Percentiles rank a stretch among this genome's conserved stretches.
phyloP scores from a whole-genome alignment of 2,329 filamentous ascomycete genomes.

The Trichoderma atrobrunneum region DNA sequence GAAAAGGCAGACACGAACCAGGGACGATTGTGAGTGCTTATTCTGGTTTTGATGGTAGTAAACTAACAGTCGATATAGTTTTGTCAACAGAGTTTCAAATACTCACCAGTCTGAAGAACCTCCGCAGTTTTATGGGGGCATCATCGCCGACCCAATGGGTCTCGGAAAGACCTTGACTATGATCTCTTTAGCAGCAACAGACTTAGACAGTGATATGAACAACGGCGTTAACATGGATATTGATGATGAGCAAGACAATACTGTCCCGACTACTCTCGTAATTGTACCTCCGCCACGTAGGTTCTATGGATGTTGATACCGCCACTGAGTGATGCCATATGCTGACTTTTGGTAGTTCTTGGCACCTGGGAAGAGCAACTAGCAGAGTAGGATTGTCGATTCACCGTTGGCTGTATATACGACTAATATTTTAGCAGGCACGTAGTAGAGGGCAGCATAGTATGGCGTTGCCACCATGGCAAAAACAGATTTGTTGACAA shows the following conservation, averaged over 20 bases:
- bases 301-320: background rate
- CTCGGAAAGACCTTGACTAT: slow-evolving; percentile 46
- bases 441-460: background rate
- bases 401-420: background rate
- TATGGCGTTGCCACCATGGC: background rate
- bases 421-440: background rate
- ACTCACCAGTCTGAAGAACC: slow-evolving; percentile 32
- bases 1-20: background rate
- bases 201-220: background rate
- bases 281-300: background rate
- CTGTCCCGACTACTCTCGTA: background rate
- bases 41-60: background rate
- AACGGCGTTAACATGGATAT: background rate
- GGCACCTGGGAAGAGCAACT: background rate
- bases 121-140: slow-evolving; percentile 38
- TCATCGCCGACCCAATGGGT: slow-evolving; percentile 47
- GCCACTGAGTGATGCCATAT: background rate
- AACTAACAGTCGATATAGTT: background rate
- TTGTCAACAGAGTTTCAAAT: background rate
- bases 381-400: background rate
- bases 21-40: background rate
- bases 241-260: background rate
- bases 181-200: slow-evolving; percentile 34
- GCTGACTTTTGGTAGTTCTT: background rate
- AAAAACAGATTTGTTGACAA: background rate